Conservation (phyloP, 805 yeast species). For the Candida yuanshanica region DNA sequence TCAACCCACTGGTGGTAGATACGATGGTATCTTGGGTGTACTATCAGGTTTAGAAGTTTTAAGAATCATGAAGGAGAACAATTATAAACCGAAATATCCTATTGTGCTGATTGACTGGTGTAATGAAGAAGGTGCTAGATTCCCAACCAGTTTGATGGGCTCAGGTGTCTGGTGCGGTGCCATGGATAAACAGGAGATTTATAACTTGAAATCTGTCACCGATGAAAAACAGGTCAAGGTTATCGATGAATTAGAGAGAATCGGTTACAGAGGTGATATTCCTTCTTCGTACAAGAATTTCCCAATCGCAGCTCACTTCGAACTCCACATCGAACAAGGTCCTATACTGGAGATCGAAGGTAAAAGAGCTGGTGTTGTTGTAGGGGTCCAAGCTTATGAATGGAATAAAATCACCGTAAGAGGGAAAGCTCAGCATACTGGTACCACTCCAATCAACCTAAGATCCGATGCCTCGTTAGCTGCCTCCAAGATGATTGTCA, state of each 20-base stretch:
- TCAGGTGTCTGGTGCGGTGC: conserved; percentile 63
- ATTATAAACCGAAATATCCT: conserved; percentile 57
- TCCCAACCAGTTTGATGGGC: conserved; percentile 63
- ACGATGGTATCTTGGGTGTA: conserved; percentile 70
- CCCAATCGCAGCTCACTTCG: conserved; percentile 66
- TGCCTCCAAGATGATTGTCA: conserved; percentile 50
- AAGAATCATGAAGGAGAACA: conserved; percentile 56
- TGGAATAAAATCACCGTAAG: conserved; percentile 55
- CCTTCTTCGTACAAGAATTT: conserved; percentile 43
- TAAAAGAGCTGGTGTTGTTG: conserved; percentile 58
- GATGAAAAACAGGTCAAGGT: conserved; percentile 47
- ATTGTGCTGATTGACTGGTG: conserved; percentile 65
- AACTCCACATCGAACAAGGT: conserved; percentile 74
- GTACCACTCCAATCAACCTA: conserved; percentile 60
- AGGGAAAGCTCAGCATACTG: conserved; percentile 69
- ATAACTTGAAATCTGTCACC: conserved; percentile 46
- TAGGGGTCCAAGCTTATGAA: conserved; percentile 59
- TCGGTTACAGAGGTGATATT: conserved; percentile 54
- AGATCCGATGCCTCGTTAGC: conserved; percentile 59
- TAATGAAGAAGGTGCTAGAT: conserved; percentile 76
- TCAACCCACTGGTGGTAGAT: conserved; percentile 74
- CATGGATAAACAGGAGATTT: conserved; percentile 41
- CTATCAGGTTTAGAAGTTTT: conserved; percentile 61
- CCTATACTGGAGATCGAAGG: conserved; percentile 55
- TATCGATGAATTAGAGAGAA: conserved; percentile 48